Evolutionary conservation across 1,284 basidiomycete species (phyloP).

Genomic region (Ceratobasidium sp.): DNA sequence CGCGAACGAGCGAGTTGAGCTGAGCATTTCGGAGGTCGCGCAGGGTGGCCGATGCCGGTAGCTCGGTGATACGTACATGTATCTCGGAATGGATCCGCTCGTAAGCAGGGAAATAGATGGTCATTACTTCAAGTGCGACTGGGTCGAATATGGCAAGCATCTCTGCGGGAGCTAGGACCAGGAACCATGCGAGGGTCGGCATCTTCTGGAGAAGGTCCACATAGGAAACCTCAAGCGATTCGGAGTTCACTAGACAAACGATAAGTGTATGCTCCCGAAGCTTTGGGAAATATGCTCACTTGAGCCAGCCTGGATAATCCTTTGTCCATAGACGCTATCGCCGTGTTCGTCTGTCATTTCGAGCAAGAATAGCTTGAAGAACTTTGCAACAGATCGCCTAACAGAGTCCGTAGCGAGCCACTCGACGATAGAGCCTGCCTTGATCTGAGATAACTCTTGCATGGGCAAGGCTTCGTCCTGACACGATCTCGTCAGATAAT

Average conservation of each 20-base stretch:
- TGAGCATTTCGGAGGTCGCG: conserved; percentile 93
- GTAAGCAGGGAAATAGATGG: conserved; percentile 96
- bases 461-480: conserved; percentile 84
- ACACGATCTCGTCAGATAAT: conserved; percentile 16
- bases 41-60: conserved; percentile 89
- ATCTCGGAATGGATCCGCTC: conserved; percentile 98
- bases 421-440: conserved; percentile 94
- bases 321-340: conserved; percentile 92
- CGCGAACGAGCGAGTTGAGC: conserved; percentile 94
- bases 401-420: conserved; percentile 97
- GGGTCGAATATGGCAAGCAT: conserved; percentile 97
- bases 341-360: conserved; percentile 94
- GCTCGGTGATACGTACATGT: conserved; percentile 95
- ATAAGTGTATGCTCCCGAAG: conserved; percentile 1
- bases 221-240: conserved; percentile 97
- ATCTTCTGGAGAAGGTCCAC: conserved; percentile 90
- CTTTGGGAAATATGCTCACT: conserved; percentile 64
- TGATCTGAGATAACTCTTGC: conserved; percentile 97
- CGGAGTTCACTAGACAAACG: conserved; percentile 80
- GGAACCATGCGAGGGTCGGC: conserved; percentile 95
- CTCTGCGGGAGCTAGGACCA: conserved; percentile 91
- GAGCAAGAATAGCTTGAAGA: conserved; percentile 96
- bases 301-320: conserved; percentile 95
- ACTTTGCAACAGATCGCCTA: conserved; percentile 86
- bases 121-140: conserved; percentile 92